Conservation (phyloP, 495 filamentous ascomycete genomes). For the Trichoderma gamsii region DNA sequence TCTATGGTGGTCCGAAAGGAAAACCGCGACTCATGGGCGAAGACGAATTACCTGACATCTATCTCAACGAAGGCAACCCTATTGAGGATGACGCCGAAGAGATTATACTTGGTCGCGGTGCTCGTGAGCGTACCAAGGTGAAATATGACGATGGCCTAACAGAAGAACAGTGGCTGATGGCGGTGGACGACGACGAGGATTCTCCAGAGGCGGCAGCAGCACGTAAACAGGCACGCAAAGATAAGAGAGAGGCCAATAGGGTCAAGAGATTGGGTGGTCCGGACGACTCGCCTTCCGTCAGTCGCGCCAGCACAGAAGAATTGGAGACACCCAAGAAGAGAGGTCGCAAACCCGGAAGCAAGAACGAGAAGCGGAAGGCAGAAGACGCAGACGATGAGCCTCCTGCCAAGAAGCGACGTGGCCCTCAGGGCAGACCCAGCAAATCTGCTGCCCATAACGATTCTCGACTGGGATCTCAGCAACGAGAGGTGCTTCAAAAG, state of each 20-base stretch:
- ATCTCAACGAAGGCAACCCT: conserved; percentile 77
- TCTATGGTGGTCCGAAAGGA: conserved; percentile 65
- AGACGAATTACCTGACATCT: conserved; percentile 86
- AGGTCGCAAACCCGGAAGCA: conserved; percentile 67
- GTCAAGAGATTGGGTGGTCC: conserved; percentile 50
- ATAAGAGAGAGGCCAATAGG: conserved; percentile 68
- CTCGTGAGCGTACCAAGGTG: conserved; percentile 85
- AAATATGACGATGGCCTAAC: conserved; percentile 97
- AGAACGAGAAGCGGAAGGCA: conserved; percentile 77
- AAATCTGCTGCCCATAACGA: conserved; percentile 42
- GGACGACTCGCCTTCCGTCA: conserved; percentile 71
- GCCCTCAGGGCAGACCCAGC: conserved; percentile 54
- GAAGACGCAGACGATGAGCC: conserved; percentile 74
- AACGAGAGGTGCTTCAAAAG: conserved; percentile 61
- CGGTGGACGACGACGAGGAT: conserved; percentile 94
- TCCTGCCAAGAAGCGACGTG: conserved; percentile 69
- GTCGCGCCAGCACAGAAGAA: conserved; percentile 72
- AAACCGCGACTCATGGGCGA: conserved; percentile 80
- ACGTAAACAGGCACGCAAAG: conserved; percentile 77
- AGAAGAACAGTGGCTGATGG: conserved; percentile 92
- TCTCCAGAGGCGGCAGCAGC: conserved; percentile 88
- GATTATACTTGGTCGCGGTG: conserved; percentile 76
- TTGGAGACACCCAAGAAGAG: conserved; percentile 61
- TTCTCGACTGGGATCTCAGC: conserved; percentile 34
- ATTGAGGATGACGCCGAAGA: conserved; percentile 70